These are phyloP conservation scores for Clitopilus passeckerianus DNA, from an alignment of 768 basidiomycete genomes.

Conservation along the genomic window DNA sequence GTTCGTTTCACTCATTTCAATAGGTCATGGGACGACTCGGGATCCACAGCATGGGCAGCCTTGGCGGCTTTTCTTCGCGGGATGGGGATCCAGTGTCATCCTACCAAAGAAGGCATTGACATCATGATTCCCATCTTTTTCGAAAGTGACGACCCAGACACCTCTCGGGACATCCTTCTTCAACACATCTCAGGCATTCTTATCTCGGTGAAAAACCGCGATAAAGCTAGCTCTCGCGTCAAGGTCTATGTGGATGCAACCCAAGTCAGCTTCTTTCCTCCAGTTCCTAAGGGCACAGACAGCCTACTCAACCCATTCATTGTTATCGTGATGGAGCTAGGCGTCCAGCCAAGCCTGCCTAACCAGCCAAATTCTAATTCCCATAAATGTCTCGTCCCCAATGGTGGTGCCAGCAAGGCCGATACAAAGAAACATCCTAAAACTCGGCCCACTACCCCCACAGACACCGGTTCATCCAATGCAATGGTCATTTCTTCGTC, in stretches of 20 bases:
- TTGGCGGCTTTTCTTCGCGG: slow-evolving; percentile 18
- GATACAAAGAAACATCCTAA: background rate
- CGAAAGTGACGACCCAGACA: background rate
- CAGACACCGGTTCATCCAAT: background rate
- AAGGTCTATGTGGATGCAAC: background rate
- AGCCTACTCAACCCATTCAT: slow-evolving; percentile 6
- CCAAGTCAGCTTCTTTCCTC: background rate
- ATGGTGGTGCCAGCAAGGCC: background rate
- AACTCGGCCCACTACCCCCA: background rate
- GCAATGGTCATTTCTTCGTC: background rate
- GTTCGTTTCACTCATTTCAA: slow-evolving; percentile 27
- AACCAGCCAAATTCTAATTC: background rate
- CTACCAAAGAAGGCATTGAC: slow-evolving; percentile 13
- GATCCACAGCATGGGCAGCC: slow-evolving; percentile 9
- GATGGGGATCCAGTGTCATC: slow-evolving; percentile 17
- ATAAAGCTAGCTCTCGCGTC: background rate
- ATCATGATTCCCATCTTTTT: slow-evolving; percentile 21
- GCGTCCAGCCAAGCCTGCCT: background rate
- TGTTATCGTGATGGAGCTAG: background rate
- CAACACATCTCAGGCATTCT: background rate
- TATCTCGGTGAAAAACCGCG: background rate
- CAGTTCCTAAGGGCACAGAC: background rate
- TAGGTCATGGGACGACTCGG: slow-evolving; percentile 15
- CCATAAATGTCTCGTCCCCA: background rate
- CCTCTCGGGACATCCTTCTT: background rate